Evolutionary conservation across 768 basidiomycete species (phyloP), one percentile per base, ranked within the genome.

Genomic region (Suillus paluster): DNA sequence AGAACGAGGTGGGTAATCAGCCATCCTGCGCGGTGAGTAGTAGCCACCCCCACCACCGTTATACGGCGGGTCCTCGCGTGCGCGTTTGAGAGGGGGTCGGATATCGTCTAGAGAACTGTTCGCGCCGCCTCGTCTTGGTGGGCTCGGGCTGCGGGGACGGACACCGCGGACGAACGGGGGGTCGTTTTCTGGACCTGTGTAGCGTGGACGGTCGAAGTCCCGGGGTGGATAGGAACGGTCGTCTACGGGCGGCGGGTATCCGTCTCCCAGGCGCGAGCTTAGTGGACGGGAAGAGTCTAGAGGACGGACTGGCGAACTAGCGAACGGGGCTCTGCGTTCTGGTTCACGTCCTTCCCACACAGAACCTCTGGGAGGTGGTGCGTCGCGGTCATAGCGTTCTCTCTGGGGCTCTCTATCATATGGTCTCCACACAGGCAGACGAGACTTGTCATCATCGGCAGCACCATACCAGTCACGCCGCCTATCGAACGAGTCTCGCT

Each of bases 71-170:
- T 84, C 83, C n/a, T 83, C 83, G 2, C 83, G 76, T 1, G 74
- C 45, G 39, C 84, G 74, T 59, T 84, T 84, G 52, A 78, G 34
- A 2, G 82, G 81, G 8, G 83, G 83, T 25, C 83, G 75, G 25
- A 72, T 25, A 48, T 81, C 83, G 25, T 80, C 81, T 1, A 72
- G 64, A 11, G 72, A 60, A 4, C 64, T 62, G 27, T 45, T 68
- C 15, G 73, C 75, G 33, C 74, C 67, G 15, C 81, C 71, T 8
- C 63, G 70, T 36, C 77, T 70, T 3, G 74, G 63, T 38, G 79
- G 79, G 68, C 81, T 84, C 5, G 80, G 77, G 61, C 83, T 84
- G 45, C 82, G 76, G 12, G 65, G 76, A n/a, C 83, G 77, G 23
- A 82, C 76, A 5, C 82, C 78, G n/a, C 73, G 74, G 62, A 77